These are phyloP conservation scores for Cucurbita ficifolia DNA, from an alignment of 306 rosid species.

Conservation along the genomic window DNA sequence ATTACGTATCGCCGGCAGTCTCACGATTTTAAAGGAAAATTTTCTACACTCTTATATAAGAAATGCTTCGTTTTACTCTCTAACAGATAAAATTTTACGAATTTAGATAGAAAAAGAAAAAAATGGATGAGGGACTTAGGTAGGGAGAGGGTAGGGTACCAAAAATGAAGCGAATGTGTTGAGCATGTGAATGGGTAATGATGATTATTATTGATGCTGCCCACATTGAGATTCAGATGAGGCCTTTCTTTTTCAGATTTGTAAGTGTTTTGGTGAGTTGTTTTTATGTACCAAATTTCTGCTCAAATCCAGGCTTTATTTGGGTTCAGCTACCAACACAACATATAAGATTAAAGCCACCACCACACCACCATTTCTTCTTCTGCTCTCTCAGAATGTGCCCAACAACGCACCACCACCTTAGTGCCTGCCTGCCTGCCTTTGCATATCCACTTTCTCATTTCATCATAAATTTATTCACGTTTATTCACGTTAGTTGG, in stretches of 20 bases:
- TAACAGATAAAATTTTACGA: too few species aligned
- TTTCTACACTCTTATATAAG: too few species aligned
- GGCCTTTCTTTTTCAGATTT: not conserved
- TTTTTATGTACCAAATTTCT: not conserved
- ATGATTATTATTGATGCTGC: not conserved
- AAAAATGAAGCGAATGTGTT: not conserved
- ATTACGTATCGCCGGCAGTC: too few species aligned
- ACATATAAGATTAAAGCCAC: not conserved
- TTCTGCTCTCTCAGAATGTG: too few species aligned
- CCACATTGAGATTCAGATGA: not conserved
- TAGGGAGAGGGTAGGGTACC: too few species aligned
- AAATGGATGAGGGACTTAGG: too few species aligned
- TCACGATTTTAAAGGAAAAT: too few species aligned
- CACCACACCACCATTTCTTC: too few species aligned
- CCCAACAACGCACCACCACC: too few species aligned
- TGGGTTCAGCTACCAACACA: not conserved
- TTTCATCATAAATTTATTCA: not conserved
- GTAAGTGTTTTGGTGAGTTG: not conserved
- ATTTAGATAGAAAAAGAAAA: not conserved
- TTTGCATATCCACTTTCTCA: not conserved
- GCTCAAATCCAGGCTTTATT: not conserved
- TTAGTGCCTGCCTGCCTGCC: not conserved
- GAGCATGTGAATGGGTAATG: not conserved
- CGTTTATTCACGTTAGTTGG: too few species aligned
- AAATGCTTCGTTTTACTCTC: too few species aligned